Percentiles rank a stretch among this genome's conserved stretches.
Conservation (phyloP, 805 yeast species). For the Yarrowia alimentaria region DNA sequence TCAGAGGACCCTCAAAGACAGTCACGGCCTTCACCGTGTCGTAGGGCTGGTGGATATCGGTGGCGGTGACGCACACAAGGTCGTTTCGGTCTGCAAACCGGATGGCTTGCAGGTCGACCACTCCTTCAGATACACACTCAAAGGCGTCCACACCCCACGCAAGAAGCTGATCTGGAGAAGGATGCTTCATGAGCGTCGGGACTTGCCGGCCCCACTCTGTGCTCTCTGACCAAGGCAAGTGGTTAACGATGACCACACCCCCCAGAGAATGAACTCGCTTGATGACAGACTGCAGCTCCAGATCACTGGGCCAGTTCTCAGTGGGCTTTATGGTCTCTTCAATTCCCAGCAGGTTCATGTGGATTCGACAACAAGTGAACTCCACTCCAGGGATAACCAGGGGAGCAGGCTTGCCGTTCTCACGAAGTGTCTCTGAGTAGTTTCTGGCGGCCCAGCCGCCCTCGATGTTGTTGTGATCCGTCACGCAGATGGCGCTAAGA, state of each 20-base stretch:
- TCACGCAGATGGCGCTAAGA: slow-evolving; percentile 32
- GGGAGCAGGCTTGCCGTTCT: slow-evolving; percentile 20
- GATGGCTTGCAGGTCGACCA: slow-evolving; percentile 32
- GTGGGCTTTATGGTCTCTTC: slow-evolving; percentile 33
- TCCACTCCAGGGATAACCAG: slow-evolving; percentile 36
- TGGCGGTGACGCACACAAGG: slow-evolving; percentile 33
- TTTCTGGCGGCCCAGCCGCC: slow-evolving; percentile 33
- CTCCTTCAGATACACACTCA: slow-evolving; percentile 34
- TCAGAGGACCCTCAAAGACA: slow-evolving; percentile 28
- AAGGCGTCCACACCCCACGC: slow-evolving; percentile 35
- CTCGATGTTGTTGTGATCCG: slow-evolving; percentile 34
- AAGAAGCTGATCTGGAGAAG: slow-evolving; percentile 31
- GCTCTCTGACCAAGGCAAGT: slow-evolving; percentile 34
- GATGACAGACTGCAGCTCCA: slow-evolving; percentile 32
- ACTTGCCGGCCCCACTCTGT: slow-evolving; percentile 31
- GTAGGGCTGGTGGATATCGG: slow-evolving; percentile 32
- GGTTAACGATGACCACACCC: slow-evolving; percentile 34
- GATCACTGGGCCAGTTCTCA: slow-evolving; percentile 32
- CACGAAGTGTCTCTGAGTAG: slow-evolving; percentile 26
- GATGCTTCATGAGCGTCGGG: slow-evolving; percentile 32
- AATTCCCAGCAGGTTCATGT: slow-evolving; percentile 35
- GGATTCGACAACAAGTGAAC: slow-evolving; percentile 35
- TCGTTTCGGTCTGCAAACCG: slow-evolving; percentile 30
- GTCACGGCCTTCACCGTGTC: slow-evolving; percentile 33
- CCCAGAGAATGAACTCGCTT: slow-evolving; percentile 32